Evolutionary conservation across 495 filamentous ascomycete genomes (phyloP).

Genomic region (Podospora fimiseda): DNA sequence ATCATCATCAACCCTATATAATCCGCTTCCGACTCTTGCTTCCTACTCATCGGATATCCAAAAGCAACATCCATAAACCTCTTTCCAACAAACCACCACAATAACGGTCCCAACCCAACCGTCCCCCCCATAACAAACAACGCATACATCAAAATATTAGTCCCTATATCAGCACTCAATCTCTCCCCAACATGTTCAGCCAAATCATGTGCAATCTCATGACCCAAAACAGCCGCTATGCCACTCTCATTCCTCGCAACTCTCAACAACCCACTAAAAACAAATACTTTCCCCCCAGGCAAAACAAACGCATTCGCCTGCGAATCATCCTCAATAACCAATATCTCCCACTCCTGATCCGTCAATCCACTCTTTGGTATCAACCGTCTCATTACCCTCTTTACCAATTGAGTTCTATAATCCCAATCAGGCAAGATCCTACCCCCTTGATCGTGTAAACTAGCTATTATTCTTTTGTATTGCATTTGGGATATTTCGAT

Average conservation of each 20-base stretch:
- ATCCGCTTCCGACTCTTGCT: slow-evolving; percentile 65
- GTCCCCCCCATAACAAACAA: slow-evolving; percentile 47
- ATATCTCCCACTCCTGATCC: slow-evolving; percentile 68
- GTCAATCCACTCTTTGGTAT: slow-evolving; percentile 60
- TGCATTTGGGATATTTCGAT: slow-evolving; percentile 44
- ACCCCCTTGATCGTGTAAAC: slow-evolving; percentile 30
- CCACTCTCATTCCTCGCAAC: slow-evolving; percentile 67
- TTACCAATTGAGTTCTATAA: slow-evolving; percentile 42
- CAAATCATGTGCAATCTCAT: slow-evolving; percentile 92
- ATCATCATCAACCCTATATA: slow-evolving; percentile 77
- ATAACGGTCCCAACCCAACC: slow-evolving; percentile 36
- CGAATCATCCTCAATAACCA: slow-evolving; percentile 67
- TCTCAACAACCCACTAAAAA: slow-evolving; percentile 75
- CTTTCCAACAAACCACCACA: slow-evolving; percentile 34
- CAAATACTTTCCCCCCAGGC: slow-evolving; percentile 90
- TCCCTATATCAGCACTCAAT: slow-evolving; percentile 56
- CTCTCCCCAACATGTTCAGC: slow-evolving; percentile 74
- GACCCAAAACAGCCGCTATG: slow-evolving; percentile 77
- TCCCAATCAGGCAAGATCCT: slow-evolving; percentile 39
- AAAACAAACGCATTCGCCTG: slow-evolving; percentile 79
- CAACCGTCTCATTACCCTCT: slow-evolving; percentile 62
- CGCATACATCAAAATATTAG: slow-evolving; percentile 47
- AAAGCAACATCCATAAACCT: slow-evolving; percentile 56
- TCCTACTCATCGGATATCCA: slow-evolving; percentile 62
- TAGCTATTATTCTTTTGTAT: slow-evolving; percentile 45